Percentiles rank a stretch among this genome's conserved stretches.
These are phyloP conservation scores for Malus hybrid DNA, from an alignment of 331 rosid genomes.

Conservation along the genomic window DNA sequence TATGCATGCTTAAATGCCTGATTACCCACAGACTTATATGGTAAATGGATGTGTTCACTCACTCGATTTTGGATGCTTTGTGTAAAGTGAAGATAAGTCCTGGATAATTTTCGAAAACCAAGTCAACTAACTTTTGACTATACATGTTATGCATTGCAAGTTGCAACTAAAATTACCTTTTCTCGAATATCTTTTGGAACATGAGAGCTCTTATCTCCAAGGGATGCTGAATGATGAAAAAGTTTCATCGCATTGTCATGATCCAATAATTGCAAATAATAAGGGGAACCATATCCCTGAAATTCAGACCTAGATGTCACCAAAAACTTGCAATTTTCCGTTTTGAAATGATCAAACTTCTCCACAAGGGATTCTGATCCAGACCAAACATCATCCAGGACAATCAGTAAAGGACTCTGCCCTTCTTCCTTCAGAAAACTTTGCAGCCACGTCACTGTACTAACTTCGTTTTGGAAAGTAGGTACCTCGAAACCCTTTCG, in stretches of 20 bases:
- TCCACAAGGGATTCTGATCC: constrained; percentile 36
- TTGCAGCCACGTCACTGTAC: constrained; percentile 19
- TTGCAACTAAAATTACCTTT: constrained; percentile 22
- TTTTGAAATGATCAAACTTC: constrained; percentile 10
- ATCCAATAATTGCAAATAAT: constrained; percentile 9
- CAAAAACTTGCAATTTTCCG: constrained; percentile 33
- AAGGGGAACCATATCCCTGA: constrained; percentile 11
- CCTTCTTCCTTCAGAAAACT: constrained; percentile 15
- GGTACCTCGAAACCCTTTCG: constrained; percentile 18
- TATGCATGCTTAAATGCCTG: background rate
- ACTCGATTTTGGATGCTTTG: background rate
- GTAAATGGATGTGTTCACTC: background rate
- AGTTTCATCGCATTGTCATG: constrained; percentile 27
- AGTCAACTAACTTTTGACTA: background rate
- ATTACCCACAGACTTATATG: background rate
- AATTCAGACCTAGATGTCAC: constrained; percentile 53
- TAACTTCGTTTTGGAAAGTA: constrained; percentile 22
- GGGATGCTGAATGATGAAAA: constrained; percentile 32
- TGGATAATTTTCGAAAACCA: background rate
- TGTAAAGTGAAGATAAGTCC: background rate
- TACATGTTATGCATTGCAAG: background rate
- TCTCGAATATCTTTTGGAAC: constrained; percentile 20
- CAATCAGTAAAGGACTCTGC: constrained; percentile 30
- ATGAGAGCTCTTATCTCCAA: constrained; percentile 10
- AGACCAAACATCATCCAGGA: constrained; percentile 53